Evolutionary conservation across 768 basidiomycete species (phyloP).

Genomic region (Sporobolomyces phaffii): DNA sequence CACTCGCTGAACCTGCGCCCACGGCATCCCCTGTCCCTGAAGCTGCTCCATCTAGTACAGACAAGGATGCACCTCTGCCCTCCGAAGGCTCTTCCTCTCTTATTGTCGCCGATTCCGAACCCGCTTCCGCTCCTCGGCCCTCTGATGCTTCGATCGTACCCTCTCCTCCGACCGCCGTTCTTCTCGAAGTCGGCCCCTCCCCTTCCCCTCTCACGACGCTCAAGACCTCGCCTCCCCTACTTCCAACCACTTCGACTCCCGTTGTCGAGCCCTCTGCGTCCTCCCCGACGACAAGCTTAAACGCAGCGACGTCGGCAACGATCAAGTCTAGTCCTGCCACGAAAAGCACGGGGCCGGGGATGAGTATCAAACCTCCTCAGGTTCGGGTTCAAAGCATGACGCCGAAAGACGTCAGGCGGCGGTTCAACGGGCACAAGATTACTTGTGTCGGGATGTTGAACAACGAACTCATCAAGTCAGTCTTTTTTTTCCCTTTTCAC

Average conservation of each 20-base stretch:
- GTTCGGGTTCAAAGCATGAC: constrained; percentile 14
- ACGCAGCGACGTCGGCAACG: not conserved
- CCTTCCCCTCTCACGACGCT: not conserved
- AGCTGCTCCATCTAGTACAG: too few relatives aligned
- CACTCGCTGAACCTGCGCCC: too few relatives aligned
- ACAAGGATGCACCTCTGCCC: too few relatives aligned
- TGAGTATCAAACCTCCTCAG: not conserved
- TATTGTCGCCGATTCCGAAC: too few relatives aligned
- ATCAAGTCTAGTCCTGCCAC: not conserved
- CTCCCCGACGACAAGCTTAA: too few relatives aligned
- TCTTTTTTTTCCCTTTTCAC: too few relatives aligned
- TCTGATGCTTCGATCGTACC: too few relatives aligned
- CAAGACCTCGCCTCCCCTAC: not conserved
- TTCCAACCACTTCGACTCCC: not conserved
- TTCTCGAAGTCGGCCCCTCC: not conserved
- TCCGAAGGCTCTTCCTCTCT: too few relatives aligned
- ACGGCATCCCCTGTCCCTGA: too few relatives aligned
- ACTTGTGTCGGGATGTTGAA: constrained; percentile 24
- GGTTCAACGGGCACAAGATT: constrained; percentile 28
- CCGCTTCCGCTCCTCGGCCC: too few relatives aligned
- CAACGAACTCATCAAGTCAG: constrained; percentile 27
- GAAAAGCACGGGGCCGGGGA: not conserved
- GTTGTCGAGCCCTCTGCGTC: too few relatives aligned
- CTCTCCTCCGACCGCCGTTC: too few relatives aligned
- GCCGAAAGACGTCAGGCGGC: constrained; percentile 25